Evolutionary conservation across 352 stramenopile genomes (phyloP), one percentile per base, ranked within the genome.

Genomic region (Phytophthora agathidicida): DNA sequence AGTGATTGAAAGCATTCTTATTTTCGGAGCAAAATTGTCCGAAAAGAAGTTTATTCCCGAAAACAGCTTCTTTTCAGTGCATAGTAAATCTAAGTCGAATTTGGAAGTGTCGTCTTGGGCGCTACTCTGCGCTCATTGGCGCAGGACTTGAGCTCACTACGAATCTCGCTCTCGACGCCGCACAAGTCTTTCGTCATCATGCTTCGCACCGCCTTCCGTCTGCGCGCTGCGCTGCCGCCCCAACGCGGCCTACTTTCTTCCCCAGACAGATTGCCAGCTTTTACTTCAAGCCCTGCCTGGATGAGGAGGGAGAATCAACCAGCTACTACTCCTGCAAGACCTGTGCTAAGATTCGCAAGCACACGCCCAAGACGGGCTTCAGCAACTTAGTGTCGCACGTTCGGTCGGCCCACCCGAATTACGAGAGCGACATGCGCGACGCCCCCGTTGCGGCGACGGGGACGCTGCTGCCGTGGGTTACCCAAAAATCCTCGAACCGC

Each of bases 351-450:
- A 19, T 11, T 31, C 30, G 27, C 2, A 51, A 51, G 43, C 43
- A 53, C 30, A 44, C 44, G 20, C 44, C 44, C 17, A 20, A 16
- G 31, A 23, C 17, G n/a, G 46, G 32, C 4, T 44, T 44, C 46
- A 44, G 20, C 32, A 54, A 54, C 11, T 20, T 43, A 7, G 45
- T 53, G 43, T 41, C 43, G 17, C 43, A 51, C 30, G 19, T 52
- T 14, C 44, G 44, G 20, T 30, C 44, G 11, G 19, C 6, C 16
- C 44, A 52, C 11, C 27, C 20, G 1, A 52, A 52, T 20, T 41
- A 32, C 14, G 44, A 52, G 44, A 22, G 27, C 13, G 20, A 38
- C 10, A 42, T 42, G 30, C 44, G 44, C 6, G 44, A 41, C 30
- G 17, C 44, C 20, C 17, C 17, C 10, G 30, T 30, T 5, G 44